Percentiles rank a stretch among this genome's conserved stretches.
phyloP scores from a whole-genome alignment of 2,329 filamentous ascomycete genomes.

The Berkeleyomyces basicola region DNA sequence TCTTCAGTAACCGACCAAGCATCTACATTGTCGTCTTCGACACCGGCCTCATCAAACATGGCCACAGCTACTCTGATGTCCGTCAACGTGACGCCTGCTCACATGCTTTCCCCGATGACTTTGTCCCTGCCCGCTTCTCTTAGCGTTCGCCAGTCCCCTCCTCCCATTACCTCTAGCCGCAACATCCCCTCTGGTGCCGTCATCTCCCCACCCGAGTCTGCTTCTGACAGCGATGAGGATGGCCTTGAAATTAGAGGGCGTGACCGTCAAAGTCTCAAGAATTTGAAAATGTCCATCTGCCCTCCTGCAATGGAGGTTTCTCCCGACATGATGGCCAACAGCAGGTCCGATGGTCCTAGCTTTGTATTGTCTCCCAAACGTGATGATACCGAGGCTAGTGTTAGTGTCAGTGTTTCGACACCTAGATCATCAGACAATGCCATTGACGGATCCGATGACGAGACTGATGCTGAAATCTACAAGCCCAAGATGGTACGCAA shows the following conservation, averaged over 20 bases:
- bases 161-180: constrained; percentile 55
- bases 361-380: constrained; percentile 27
- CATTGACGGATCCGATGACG: constrained; percentile 40
- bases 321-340: constrained; percentile 17
- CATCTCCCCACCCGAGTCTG: constrained; percentile 81
- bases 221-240: constrained; percentile 49
- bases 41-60: constrained; percentile 11
- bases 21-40: background rate
- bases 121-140: constrained; percentile 28
- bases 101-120: constrained; percentile 7
- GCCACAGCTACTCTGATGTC: constrained; percentile 12
- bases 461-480: constrained; percentile 40
- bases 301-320: constrained; percentile 20
- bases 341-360: constrained; percentile 26
- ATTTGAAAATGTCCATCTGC: constrained; percentile 69
- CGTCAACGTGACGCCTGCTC: constrained; percentile 8
- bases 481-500: constrained; percentile 94
- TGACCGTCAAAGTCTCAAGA: constrained; percentile 36
- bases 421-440: constrained; percentile 33
- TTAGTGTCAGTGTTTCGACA: constrained; percentile 26
- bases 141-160: constrained; percentile 67
- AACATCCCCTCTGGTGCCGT: constrained; percentile 70
- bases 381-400: constrained; percentile 38
- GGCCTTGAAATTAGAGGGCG: constrained; percentile 34
- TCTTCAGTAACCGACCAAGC: constrained; percentile 4